Percentiles rank a stretch among this genome's conserved stretches.
Evolutionary conservation across 148 eudicot species (phyloP).

Genomic region (Bassia scoparia): DNA sequence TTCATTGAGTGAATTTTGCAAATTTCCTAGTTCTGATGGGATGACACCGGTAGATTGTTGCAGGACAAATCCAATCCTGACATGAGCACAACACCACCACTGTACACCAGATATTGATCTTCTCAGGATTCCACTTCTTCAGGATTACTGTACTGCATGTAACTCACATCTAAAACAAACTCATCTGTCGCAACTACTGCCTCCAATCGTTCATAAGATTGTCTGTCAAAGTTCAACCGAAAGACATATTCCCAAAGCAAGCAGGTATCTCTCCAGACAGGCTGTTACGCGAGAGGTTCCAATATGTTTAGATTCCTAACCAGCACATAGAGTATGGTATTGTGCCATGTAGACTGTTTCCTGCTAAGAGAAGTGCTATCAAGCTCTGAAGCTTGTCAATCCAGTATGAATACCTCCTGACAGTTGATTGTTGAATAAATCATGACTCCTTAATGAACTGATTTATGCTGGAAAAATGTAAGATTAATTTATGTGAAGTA

Average conservation of each 20-base stretch:
- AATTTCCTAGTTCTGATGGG: constrained; percentile 2
- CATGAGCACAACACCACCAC: neutral
- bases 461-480: constrained; percentile 23
- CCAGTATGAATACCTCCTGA: constrained; percentile 21
- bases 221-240: neutral
- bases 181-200: neutral
- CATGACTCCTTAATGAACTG: constrained; percentile 38
- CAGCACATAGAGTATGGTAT: neutral
- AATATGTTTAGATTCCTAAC: neutral
- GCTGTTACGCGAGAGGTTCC: constrained; percentile 12
- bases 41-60: constrained; percentile 19
- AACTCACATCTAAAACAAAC: neutral
- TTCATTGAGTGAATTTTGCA: constrained; percentile 11
- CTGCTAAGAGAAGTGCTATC: neutral
- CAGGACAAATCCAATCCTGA: constrained; percentile 21
- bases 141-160: neutral
- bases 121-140: constrained; percentile 11
- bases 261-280: constrained; percentile 7
- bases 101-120: constrained; percentile 10
- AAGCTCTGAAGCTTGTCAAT: neutral
- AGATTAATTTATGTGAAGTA: constrained; percentile 24
- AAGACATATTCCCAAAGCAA: constrained; percentile 14
- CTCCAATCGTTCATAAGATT: neutral
- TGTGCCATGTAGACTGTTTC: constrained; percentile 4
- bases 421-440: constrained; percentile 26